Evolutionary conservation across 257 asterid species (phyloP), one percentile per base, ranked within the genome.

Genomic region (Forsythia suspensa): DNA sequence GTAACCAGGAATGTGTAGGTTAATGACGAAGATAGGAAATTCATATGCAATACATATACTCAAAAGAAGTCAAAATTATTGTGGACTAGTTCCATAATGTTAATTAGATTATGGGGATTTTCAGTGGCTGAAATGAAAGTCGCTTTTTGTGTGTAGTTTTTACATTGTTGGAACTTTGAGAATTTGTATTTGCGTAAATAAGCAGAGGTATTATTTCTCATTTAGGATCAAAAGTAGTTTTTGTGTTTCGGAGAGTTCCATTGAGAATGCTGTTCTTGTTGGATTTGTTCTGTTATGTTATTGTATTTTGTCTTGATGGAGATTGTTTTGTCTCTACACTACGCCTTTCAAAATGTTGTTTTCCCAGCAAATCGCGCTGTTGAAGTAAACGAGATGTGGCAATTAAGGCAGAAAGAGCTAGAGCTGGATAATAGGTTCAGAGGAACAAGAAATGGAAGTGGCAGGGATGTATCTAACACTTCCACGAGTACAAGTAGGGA

Each of bases 351-450:
- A 46, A 12, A 46, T 46, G 52, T 46, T 1, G 3, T 16, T 65
- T n/a, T 34, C 82, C 13, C 93, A 96, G 99, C 97, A 70, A 96
- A 94, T 66, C 93, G 97, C 46, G 89, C 83, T 8, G 97, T 94
- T 79, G 99, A 96, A 87, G 96, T 94, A 63, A 90, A 87, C 84
- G 99, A 96, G 83, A 87, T 92, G 97, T 94, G 99, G 99, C 91
- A 89, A 55, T 75, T 89, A 61, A 86, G 98, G 85, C 96, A 92
- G 80, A 96, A 94, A 78, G 98, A 94, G 85, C 63, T 87, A 46
- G 96, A 94, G 86, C 85, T 94, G 81, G 97, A 92, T 68, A 78
- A 80, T 67, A 86, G 89, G 83, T 87, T 86, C 63, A 79, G 77
- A 80, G 87, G 91, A 73, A 83, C 52, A 38, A 83, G 84, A 76